Conservation (phyloP, 805 yeast genomes). For the Saturnispora bothae region DNA sequence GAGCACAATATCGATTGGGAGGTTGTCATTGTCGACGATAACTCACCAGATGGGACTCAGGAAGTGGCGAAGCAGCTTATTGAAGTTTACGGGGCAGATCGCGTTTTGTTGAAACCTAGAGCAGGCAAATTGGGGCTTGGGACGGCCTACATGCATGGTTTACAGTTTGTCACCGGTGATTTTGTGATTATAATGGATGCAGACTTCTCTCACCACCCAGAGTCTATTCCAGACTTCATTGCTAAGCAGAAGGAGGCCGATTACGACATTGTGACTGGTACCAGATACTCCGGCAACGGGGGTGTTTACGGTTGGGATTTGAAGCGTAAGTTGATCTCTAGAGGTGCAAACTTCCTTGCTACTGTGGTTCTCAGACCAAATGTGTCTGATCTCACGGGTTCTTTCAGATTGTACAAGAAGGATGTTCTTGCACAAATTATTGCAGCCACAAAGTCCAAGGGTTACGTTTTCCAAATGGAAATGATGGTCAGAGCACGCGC, state of each 20-base stretch:
- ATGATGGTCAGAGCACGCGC: conserved; percentile 77
- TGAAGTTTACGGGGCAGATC: conserved; percentile 46
- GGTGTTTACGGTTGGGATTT: conserved; percentile 82
- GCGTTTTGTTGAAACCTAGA: conserved; percentile 56
- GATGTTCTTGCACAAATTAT: conserved; percentile 56
- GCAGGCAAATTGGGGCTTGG: conserved; percentile 73
- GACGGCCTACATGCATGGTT: conserved; percentile 72
- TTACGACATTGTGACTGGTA: conserved; percentile 42
- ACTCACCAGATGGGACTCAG: conserved; percentile 77
- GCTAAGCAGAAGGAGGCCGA: conserved; percentile 43
- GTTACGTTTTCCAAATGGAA: conserved; percentile 82
- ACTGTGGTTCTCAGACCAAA: conserved; percentile 59
- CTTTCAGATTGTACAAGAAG: conserved; percentile 66
- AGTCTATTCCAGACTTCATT: conserved; percentile 67
- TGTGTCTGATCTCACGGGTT: conserved; percentile 68
- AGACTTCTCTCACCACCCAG: conserved; percentile 74
- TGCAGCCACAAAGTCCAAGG: conserved; percentile 59
- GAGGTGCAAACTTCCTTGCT: conserved; percentile 76
- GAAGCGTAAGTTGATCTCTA: conserved; percentile 63
- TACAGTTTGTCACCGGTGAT: conserved; percentile 60
- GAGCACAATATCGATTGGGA: conserved; percentile 58
- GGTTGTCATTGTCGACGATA: conserved; percentile 66
- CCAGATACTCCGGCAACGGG: conserved; percentile 71
- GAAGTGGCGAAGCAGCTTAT: conserved; percentile 54
- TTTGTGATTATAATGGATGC: conserved; percentile 78